These are phyloP conservation scores for Aspergillus vadensis DNA, from an alignment of 2,329 filamentous ascomycete genomes.

Conservation along the genomic window DNA sequence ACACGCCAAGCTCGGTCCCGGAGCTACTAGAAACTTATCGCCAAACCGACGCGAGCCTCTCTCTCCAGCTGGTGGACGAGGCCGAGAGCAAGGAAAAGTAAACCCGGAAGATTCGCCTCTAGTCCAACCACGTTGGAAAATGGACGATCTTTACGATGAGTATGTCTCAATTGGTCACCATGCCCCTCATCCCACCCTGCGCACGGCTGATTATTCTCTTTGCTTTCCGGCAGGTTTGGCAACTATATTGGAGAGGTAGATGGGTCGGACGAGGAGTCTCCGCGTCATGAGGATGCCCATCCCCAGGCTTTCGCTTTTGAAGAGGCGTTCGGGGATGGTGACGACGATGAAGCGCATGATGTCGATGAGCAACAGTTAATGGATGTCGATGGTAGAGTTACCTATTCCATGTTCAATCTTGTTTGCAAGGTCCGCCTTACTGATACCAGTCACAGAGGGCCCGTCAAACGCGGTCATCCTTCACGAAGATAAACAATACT, in stretches of 20 bases:
- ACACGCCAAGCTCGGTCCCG: conserved; percentile 12
- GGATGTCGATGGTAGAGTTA: conserved; percentile 76
- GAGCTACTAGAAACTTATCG: conserved; percentile 2
- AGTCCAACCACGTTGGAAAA: conserved; percentile 39
- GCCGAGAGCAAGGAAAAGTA: neutral
- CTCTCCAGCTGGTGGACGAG: neutral
- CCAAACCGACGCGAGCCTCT: neutral
- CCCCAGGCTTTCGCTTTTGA: conserved; percentile 79
- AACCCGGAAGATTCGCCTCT: neutral
- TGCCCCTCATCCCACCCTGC: neutral
- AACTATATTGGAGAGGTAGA: conserved; percentile 97
- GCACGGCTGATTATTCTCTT: conserved; percentile 16
- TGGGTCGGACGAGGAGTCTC: conserved; percentile 78
- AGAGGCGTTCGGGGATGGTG: conserved; percentile 66
- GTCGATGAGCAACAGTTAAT: conserved; percentile 79
- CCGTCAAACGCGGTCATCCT: conserved; percentile 96
- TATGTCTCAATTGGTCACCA: conserved; percentile 43
- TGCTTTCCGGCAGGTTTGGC: conserved; percentile 69
- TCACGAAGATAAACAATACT: conserved; percentile 99
- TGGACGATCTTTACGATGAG: conserved; percentile 99
- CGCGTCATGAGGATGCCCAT: conserved; percentile 70
- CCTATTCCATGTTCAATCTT: neutral
- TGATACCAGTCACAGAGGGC: conserved; percentile 62
- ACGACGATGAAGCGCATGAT: conserved; percentile 63
- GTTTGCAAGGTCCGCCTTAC: neutral